These are phyloP conservation scores for Cyclotella baltica DNA, from an alignment of 108 stramenopile genomes.

Conservation along the genomic window DNA sequence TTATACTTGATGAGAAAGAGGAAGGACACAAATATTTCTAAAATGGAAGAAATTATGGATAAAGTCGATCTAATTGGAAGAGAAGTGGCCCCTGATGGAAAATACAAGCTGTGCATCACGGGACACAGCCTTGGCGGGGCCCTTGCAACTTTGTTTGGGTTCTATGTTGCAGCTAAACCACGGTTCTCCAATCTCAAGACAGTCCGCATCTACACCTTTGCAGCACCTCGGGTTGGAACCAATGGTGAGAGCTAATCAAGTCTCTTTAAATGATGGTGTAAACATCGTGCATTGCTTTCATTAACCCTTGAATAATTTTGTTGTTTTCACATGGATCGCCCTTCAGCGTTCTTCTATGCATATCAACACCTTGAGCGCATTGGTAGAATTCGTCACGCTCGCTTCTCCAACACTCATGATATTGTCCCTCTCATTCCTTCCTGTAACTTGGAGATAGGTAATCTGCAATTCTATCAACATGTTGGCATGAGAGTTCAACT, in stretches of 20 bases:
- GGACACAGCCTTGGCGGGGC: constrained; percentile 58
- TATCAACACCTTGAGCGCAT: constrained; percentile 30
- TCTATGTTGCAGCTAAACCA: constrained; percentile 30
- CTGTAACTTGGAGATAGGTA: constrained; percentile 28
- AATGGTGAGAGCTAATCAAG: constrained; percentile 4
- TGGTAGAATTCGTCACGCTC: constrained; percentile 33
- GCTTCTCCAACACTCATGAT: constrained; percentile 22
- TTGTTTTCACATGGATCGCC: not conserved
- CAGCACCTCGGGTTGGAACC: constrained; percentile 34
- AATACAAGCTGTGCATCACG: constrained; percentile 37
- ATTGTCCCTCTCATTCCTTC: constrained; percentile 22
- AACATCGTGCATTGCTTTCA: not conserved
- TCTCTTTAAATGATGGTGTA: not conserved
- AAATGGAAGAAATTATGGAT: constrained; percentile 34
- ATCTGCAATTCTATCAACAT: constrained; percentile 11
- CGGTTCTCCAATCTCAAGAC: constrained; percentile 28
- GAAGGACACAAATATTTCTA: constrained; percentile 24
- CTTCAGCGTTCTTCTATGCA: constrained; percentile 29
- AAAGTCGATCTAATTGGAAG: constrained; percentile 28
- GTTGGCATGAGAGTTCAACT: constrained; percentile 26
- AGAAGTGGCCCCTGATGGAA: constrained; percentile 25
- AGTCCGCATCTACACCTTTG: constrained; percentile 31
- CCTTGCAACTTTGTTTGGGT: constrained; percentile 48
- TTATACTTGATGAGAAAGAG: constrained; percentile 30
- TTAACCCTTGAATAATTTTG: not conserved